Conservation (phyloP, 2,329 filamentous ascomycete species). For the Paecilomyces dactylethromorphus region DNA sequence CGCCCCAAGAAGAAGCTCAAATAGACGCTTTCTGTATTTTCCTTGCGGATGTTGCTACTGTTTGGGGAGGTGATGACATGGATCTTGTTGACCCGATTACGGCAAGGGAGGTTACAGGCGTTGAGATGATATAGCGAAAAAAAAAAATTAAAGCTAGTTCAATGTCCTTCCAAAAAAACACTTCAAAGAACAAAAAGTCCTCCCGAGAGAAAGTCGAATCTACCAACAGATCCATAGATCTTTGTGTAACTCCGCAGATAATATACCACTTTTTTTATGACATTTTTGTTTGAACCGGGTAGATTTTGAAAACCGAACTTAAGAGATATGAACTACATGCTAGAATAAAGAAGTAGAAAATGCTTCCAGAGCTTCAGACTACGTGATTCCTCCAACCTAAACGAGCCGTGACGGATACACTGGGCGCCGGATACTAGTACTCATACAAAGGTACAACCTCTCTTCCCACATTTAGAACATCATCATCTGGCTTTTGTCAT, state of each 20-base stretch:
- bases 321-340: neutral
- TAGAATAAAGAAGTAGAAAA: neutral
- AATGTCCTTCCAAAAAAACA: conserved; percentile 11
- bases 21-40: conserved; percentile 42
- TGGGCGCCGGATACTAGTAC: conserved; percentile 2
- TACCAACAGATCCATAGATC: conserved; percentile 18
- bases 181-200: neutral
- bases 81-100: conserved; percentile 26
- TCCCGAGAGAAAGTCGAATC: conserved; percentile 23
- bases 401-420: neutral
- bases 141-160: conserved; percentile 23
- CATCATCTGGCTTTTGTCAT: conserved; percentile 23
- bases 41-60: conserved; percentile 28
- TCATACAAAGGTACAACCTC: conserved; percentile 2
- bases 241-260: conserved; percentile 18
- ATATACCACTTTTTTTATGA: neutral
- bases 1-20: conserved; percentile 99
- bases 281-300: conserved; percentile 8
- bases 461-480: conserved; percentile 16
- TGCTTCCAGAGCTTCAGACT: conserved; percentile 16
- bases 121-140: conserved; percentile 32
- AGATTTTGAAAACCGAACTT: neutral
- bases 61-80: conserved; percentile 22
- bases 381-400: neutral
- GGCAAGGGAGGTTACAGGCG: conserved; percentile 30